Evolutionary conservation across 1,284 basidiomycete species (phyloP).

Genomic region (Phenoliferia sp.): DNA sequence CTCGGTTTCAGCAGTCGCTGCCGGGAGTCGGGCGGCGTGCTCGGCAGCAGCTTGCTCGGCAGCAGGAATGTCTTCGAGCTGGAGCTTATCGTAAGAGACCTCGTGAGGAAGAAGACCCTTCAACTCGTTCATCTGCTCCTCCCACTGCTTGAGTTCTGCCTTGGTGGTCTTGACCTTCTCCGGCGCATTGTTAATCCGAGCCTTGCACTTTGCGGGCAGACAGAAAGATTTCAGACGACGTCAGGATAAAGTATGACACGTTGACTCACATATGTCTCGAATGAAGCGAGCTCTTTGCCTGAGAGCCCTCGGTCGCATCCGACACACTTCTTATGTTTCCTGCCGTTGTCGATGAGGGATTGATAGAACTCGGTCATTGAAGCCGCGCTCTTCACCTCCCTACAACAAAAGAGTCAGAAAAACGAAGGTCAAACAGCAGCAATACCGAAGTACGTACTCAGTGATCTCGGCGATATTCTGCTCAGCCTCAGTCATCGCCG

Average conservation of each 20-base stretch:
- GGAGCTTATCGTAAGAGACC: conserved; percentile 48
- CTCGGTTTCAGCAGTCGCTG: conserved; percentile 20
- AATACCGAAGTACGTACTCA: not conserved
- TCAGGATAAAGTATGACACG: not conserved
- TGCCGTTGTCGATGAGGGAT: conserved; percentile 57
- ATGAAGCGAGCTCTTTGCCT: conserved; percentile 51
- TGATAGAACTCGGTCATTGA: conserved; percentile 53
- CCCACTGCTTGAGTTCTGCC: conserved; percentile 59
- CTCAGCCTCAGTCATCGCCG: conserved; percentile 21
- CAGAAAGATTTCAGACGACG: not conserved
- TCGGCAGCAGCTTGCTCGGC: conserved; percentile 33
- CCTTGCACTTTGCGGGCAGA: conserved; percentile 16
- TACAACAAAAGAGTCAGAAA: not conserved
- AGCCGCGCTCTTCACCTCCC: not conserved
- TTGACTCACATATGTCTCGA: conserved; percentile 40
- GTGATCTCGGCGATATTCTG: not conserved
- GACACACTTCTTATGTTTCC: conserved; percentile 63
- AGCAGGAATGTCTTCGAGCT: conserved; percentile 57
- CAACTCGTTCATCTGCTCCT: conserved; percentile 55
- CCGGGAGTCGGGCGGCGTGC: conserved; percentile 26
- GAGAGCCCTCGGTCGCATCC: conserved; percentile 70
- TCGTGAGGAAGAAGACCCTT: conserved; percentile 56
- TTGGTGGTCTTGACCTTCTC: conserved; percentile 42
- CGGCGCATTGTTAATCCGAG: conserved; percentile 26
- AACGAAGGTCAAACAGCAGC: not conserved